Percentiles rank a stretch among this genome's conserved stretches.
Conservation (phyloP, 2,329 filamentous ascomycete species). For the Zymoseptoria brevis region DNA sequence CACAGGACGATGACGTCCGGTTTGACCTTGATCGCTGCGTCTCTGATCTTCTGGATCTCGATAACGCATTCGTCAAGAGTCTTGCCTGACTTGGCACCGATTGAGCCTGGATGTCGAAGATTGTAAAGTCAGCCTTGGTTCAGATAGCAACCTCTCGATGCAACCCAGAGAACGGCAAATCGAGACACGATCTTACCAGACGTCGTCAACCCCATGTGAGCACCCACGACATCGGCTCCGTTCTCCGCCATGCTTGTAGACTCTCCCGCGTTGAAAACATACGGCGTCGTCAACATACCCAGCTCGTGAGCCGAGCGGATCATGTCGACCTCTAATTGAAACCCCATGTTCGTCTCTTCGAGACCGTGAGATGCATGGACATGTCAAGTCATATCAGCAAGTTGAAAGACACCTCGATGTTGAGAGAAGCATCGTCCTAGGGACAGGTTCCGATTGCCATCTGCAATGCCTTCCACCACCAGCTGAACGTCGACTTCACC, state of each 20-base stretch:
- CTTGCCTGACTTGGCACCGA: slow-evolving; percentile 56
- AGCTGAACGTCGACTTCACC: neutral
- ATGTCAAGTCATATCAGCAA: neutral
- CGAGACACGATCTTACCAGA: slow-evolving; percentile 31
- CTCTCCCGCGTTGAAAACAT: slow-evolving; percentile 59
- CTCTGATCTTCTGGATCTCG: slow-evolving; percentile 55
- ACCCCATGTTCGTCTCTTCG: slow-evolving; percentile 66
- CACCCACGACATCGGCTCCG: slow-evolving; percentile 60
- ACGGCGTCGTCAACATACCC: slow-evolving; percentile 60
- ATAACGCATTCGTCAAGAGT: slow-evolving; percentile 56
- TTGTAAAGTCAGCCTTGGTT: neutral
- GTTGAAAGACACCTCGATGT: no score
- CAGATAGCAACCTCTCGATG: no score
- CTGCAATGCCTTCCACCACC: neutral
- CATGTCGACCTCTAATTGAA: slow-evolving; percentile 59
- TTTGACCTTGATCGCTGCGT: slow-evolving; percentile 50
- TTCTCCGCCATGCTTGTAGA: slow-evolving; percentile 54
- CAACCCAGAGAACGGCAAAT: no score
- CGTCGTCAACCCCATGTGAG: slow-evolving; percentile 61
- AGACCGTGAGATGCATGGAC: slow-evolving; percentile 37
- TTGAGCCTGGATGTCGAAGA: slow-evolving; percentile 44
- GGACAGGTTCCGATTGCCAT: no score
- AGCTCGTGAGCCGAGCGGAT: slow-evolving; percentile 49
- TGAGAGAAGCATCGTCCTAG: no score
- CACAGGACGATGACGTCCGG: slow-evolving; percentile 58